Percentiles rank a stretch among this genome's conserved stretches.
Conservation (phyloP, 1,284 basidiomycete species). For the Tilletia horrida region DNA sequence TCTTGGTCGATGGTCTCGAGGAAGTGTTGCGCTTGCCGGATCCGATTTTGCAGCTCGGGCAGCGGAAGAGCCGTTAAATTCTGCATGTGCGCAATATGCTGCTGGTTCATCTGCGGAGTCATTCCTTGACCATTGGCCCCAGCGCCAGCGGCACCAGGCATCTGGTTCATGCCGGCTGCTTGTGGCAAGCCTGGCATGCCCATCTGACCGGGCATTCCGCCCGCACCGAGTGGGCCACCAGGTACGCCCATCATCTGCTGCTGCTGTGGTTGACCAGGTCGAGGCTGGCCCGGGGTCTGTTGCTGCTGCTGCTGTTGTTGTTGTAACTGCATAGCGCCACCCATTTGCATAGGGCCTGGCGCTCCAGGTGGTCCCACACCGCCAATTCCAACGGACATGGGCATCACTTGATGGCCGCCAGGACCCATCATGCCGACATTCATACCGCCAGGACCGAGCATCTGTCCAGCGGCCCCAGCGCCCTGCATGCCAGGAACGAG, state of each 20-base stretch:
- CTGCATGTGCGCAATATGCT: slow-evolving; percentile 9
- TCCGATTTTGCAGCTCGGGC: slow-evolving; percentile 30
- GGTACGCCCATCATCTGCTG: slow-evolving; percentile 1
- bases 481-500: neutral
- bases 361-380: neutral
- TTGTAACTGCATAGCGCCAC: neutral
- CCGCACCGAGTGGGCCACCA: neutral
- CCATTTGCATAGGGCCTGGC: slow-evolving; percentile 9
- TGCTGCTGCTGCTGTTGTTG: neutral
- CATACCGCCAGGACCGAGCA: neutral
- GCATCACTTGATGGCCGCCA: neutral
- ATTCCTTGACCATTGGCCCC: too few relatives aligned
- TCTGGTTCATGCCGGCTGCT: too few relatives aligned
- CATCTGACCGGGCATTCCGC: neutral
- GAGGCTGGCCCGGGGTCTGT: neutral
- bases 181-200: neutral
- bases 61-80: neutral
- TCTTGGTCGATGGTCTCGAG: slow-evolving; percentile 43
- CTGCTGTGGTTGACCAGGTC: neutral
- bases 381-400: neutral
- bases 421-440: slow-evolving; percentile 14
- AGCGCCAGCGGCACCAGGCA: too few relatives aligned
- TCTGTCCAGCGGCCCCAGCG: neutral
- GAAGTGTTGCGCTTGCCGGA: slow-evolving; percentile 40
- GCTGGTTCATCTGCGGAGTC: neutral